Percentiles rank a stretch among this genome's conserved stretches.
These are phyloP conservation scores for Podochytrium sp. DNA, from an alignment of 192 early-diverging fungal genomes.

Conservation along the genomic window DNA sequence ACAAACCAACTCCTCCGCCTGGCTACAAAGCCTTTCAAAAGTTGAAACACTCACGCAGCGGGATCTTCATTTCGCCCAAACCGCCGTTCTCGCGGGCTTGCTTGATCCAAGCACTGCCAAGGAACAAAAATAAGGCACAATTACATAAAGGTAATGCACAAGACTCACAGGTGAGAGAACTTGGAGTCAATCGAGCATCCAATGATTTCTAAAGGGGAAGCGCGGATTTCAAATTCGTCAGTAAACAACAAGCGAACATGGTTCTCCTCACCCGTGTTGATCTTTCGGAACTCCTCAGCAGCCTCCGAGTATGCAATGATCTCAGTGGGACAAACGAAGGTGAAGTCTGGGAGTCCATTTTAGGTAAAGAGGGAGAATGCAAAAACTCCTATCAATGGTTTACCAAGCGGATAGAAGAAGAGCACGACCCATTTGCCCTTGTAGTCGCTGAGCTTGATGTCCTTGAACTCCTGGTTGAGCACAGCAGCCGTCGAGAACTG, in stretches of 20 bases:
- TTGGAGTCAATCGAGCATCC: slow-evolving; percentile 54
- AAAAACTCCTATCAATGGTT: too few relatives aligned
- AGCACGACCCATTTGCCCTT: slow-evolving; percentile 56
- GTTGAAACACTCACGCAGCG: slow-evolving; percentile 39
- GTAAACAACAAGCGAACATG: neutral
- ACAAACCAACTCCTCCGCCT: neutral
- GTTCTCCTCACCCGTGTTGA: slow-evolving; percentile 31
- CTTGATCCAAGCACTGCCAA: slow-evolving; percentile 60
- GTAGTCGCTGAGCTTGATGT: slow-evolving; percentile 63
- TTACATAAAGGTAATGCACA: neutral
- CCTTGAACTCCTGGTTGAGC: slow-evolving; percentile 72
- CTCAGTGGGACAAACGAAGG: slow-evolving; percentile 67
- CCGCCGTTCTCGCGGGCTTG: slow-evolving; percentile 57
- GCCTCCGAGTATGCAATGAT: slow-evolving; percentile 62
- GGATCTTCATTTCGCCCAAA: slow-evolving; percentile 59
- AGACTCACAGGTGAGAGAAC: slow-evolving; percentile 71
- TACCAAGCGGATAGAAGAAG: slow-evolving; percentile 54
- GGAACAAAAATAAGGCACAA: neutral
- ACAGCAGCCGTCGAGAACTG: slow-evolving; percentile 69
- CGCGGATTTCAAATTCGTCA: neutral
- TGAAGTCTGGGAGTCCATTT: slow-evolving; percentile 44
- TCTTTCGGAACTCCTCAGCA: slow-evolving; percentile 54
- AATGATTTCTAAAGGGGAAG: slow-evolving; percentile 54
- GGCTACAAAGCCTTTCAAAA: neutral
- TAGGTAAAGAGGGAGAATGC: too few relatives aligned